phyloP scores from a whole-genome alignment of 1,284 basidiomycete genomes.

The Schizophyllum amplum region DNA sequence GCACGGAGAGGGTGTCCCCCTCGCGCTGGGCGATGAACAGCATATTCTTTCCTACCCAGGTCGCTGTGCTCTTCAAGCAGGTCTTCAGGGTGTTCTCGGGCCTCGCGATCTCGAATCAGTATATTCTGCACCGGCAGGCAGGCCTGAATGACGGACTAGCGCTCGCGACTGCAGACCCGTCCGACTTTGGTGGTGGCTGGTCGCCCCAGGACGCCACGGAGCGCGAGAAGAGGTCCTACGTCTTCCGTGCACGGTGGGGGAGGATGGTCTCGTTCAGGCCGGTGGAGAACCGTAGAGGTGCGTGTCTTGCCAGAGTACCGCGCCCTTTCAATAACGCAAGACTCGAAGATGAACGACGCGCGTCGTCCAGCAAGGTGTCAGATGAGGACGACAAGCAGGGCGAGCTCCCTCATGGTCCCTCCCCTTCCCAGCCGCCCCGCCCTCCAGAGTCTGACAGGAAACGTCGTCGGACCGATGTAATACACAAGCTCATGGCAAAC shows the following conservation, averaged over 20 bases:
- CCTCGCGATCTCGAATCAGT: slow-evolving; percentile 58
- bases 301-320: not conserved
- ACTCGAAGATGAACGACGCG: slow-evolving; percentile 9
- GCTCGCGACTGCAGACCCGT: slow-evolving; percentile 6
- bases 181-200: slow-evolving; percentile 5
- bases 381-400: slow-evolving; percentile 7
- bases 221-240: slow-evolving; percentile 2
- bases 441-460: slow-evolving; percentile 14
- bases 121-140: slow-evolving; percentile 28
- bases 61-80: slow-evolving; percentile 51
- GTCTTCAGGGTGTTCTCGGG: slow-evolving; percentile 60
- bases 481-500: slow-evolving; percentile 68
- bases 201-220: not conserved
- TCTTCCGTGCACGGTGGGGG: slow-evolving; percentile 5
- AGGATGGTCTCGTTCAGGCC: slow-evolving; percentile 13
- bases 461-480: slow-evolving; percentile 34
- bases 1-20: too few species aligned
- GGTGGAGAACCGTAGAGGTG: slow-evolving; percentile 22
- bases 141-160: slow-evolving; percentile 9
- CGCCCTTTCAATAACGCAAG: not conserved
- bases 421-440: slow-evolving; percentile 10
- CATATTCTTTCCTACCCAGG: slow-evolving; percentile 11
- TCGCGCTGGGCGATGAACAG: not conserved
- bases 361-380: slow-evolving; percentile 7
- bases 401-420: slow-evolving; percentile 5